Evolutionary conservation across 108 stramenopile genomes (phyloP).

Genomic region (Stephanodiscus minutulus): DNA sequence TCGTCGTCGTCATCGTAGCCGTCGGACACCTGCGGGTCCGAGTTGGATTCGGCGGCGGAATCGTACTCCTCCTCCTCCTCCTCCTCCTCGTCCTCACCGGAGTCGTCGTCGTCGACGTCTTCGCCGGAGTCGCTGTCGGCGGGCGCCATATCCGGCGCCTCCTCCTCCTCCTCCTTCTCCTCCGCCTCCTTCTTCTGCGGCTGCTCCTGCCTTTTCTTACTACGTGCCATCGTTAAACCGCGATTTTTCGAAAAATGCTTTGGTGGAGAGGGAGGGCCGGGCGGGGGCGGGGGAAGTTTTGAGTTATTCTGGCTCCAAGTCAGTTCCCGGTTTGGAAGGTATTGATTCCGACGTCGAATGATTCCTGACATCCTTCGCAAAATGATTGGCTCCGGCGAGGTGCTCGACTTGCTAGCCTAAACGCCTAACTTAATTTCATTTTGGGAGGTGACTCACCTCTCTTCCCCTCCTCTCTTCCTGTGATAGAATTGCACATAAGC

Average conservation of each 20-base stretch:
- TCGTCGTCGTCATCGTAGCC: conserved; percentile 34
- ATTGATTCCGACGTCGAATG: neutral
- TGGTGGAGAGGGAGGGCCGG: neutral
- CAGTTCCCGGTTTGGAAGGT: too few species aligned
- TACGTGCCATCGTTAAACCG: too few species aligned
- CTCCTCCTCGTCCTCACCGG: conserved; percentile 1
- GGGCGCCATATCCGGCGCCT: conserved; percentile 32
- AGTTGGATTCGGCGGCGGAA: conserved; percentile 46
- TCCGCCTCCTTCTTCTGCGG: conserved; percentile 8
- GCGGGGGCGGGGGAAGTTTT: neutral
- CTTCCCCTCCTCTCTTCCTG: too few species aligned
- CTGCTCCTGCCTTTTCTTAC: conserved; percentile 1
- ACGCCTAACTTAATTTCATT: too few species aligned
- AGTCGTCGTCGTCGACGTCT: conserved; percentile 18
- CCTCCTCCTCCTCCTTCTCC: conserved; percentile 22
- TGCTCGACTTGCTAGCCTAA: too few species aligned
- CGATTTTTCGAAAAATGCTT: neutral
- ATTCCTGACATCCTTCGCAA: neutral
- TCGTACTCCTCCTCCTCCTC: conserved; percentile 43
- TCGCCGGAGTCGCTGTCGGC: conserved; percentile 34
- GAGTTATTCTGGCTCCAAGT: too few species aligned
- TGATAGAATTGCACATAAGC: too few species aligned
- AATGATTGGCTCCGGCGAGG: conserved; percentile 1
- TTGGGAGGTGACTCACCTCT: too few species aligned
- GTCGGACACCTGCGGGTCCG: conserved; percentile 21